phyloP scores from a whole-genome alignment of 164 flowering plant genomes.

The Echeveria elegans region DNA sequence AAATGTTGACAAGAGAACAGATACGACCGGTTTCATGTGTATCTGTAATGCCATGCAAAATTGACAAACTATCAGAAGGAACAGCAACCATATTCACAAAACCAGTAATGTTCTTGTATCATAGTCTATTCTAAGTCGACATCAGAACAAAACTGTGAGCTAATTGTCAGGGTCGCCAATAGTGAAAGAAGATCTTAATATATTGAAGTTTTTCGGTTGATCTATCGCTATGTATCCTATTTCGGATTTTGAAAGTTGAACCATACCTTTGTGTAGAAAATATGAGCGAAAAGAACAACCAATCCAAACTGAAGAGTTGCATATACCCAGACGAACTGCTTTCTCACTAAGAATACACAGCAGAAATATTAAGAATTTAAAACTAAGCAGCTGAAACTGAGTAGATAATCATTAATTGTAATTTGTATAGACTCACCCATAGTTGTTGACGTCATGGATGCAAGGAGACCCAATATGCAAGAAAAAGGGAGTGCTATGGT shows the following conservation, averaged over 20 bases:
- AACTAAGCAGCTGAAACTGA: not conserved
- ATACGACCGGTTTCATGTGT: slow-evolving; percentile 34
- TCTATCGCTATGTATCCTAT: too few relatives aligned
- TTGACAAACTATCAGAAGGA: not conserved
- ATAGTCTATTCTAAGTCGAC: too few relatives aligned
- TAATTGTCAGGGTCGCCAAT: too few relatives aligned
- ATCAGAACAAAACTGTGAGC: too few relatives aligned
- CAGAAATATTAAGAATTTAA: not conserved
- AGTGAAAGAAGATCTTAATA: too few relatives aligned
- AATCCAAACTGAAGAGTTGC: not conserved
- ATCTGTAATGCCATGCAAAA: slow-evolving; percentile 22
- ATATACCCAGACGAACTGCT: not conserved
- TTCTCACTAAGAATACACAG: not conserved
- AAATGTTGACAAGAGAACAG: slow-evolving; percentile 38
- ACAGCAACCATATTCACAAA: not conserved
- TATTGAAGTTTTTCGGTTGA: not conserved
- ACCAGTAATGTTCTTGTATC: too few relatives aligned
- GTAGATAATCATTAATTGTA: not conserved
- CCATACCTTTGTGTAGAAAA: not conserved
- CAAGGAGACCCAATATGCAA: slow-evolving; percentile 38
- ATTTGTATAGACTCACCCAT: slow-evolving; percentile 25
- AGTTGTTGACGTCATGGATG: slow-evolving; percentile 41
- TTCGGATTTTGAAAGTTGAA: not conserved
- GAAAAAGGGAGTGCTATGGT: slow-evolving; percentile 48
- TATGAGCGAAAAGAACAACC: not conserved